phyloP scores from a whole-genome alignment of 2,329 filamentous ascomycete genomes.

The Trichoderma koningiopsis region DNA sequence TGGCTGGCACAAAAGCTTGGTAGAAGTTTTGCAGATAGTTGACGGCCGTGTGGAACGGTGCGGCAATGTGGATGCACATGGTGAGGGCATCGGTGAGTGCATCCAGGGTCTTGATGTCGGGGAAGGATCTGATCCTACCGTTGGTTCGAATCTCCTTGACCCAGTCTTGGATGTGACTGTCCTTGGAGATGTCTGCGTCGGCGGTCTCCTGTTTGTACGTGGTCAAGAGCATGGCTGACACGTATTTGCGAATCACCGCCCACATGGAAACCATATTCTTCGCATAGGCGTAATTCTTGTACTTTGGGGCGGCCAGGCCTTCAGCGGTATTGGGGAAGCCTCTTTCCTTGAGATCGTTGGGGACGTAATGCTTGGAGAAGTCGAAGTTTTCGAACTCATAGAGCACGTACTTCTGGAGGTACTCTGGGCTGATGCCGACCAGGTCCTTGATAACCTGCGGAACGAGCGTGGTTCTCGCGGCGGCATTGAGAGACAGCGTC shows the following conservation, averaged over 20 bases:
- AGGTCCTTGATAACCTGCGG: slow-evolving; percentile 33
- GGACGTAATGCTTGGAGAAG: not conserved
- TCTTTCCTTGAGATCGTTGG: not conserved
- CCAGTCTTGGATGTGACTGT: slow-evolving; percentile 42
- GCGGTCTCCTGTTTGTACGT: not conserved
- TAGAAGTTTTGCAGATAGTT: slow-evolving; percentile 56
- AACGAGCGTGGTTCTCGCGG: slow-evolving; percentile 47
- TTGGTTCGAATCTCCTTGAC: slow-evolving; percentile 40
- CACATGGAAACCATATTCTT: slow-evolving; percentile 50
- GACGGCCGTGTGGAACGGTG: slow-evolving; percentile 52
- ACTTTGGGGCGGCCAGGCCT: slow-evolving; percentile 43
- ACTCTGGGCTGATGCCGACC: not conserved
- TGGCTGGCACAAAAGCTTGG: slow-evolving; percentile 49
- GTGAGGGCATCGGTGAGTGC: slow-evolving; percentile 49
- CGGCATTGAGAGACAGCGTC: slow-evolving; percentile 52
- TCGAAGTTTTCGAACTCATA: not conserved
- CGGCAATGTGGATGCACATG: slow-evolving; percentile 56
- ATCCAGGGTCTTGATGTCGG: slow-evolving; percentile 45
- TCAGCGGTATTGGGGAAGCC: not conserved
- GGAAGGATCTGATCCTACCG: slow-evolving; percentile 43
- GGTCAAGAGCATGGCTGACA: slow-evolving; percentile 41
- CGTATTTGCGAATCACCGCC: slow-evolving; percentile 46
- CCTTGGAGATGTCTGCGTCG: not conserved
- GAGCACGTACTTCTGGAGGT: not conserved
- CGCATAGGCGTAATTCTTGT: slow-evolving; percentile 53